Conservation (phyloP, 1,284 basidiomycete genomes). For the Malassezia psittaci region DNA sequence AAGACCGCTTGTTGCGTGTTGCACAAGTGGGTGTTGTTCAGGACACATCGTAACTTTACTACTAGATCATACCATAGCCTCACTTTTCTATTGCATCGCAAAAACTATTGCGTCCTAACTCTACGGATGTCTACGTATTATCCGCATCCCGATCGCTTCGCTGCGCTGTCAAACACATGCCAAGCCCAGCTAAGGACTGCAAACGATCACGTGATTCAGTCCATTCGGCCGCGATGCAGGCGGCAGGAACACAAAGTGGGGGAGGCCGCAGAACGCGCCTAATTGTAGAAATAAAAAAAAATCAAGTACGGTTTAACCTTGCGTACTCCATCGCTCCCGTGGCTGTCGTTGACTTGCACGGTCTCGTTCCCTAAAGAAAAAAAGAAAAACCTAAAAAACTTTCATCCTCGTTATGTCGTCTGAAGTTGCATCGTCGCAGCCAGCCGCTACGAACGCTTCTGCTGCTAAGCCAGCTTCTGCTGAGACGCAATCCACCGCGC, state of each 20-base stretch:
- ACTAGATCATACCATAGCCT: constrained; percentile 1
- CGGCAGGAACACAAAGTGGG: background rate
- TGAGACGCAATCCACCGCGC: constrained; percentile 3
- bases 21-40: constrained; percentile 89
- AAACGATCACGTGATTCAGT: background rate
- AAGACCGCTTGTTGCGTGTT: constrained; percentile 65
- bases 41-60: constrained; percentile 17
- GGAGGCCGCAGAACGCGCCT: background rate
- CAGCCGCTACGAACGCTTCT: constrained; percentile 14
- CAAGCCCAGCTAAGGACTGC: background rate
- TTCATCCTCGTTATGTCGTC: constrained; percentile 9
- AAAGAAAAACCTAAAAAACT: constrained; percentile 13
- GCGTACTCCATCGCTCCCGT: constrained; percentile 1
- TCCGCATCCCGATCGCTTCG: no score
- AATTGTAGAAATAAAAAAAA: background rate
- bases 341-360: background rate
- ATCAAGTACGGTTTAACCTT: background rate
- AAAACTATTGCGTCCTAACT: no score
- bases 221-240: constrained; percentile 1
- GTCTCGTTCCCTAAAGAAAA: constrained; percentile 4
- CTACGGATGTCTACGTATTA: no score
- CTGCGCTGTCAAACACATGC: no score
- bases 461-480: constrained; percentile 5
- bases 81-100: no score
- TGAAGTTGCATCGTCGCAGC: constrained; percentile 18